Base-by-base conservation (phyloP, 2,329 filamentous ascomycete species). In the Verticillium nubilum region DNA sequence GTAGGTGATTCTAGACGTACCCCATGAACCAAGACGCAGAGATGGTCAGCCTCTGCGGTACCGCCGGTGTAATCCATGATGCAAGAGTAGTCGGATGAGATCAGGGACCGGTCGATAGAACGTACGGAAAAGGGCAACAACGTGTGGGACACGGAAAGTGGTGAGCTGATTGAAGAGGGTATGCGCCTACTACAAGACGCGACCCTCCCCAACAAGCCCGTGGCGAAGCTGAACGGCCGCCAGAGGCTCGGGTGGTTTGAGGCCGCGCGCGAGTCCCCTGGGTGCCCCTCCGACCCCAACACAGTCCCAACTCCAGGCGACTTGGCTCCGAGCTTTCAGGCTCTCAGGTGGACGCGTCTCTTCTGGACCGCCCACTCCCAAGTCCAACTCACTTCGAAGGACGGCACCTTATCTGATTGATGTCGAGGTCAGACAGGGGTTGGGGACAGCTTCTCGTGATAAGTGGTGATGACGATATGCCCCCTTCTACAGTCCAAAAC, bases 21-120 rank as follows among this genome's bases (percentile, higher is more conserved):
- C 76, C 90, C 85, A 70, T 94, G 90, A 57, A 92, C 86, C 52
- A 94, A 79, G 50, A 94, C 88, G 68, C 87, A 89, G 62, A 94
- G 84, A 72, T 93, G 90, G 64, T 89, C 81, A 54, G 87, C 86
- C 60, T 81, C 75, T 52, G 70, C 58, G 67, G 74, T 80, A 64
- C 81, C 81, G 63, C 83, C 82, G 61, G 75, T 79, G 67, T 78
- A 79, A 64, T 80, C 75, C 70, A 78, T 76, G 64, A 73, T 75
- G 61, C 61, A 63, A 54, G 47, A 29, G 59, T 59, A 59, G 57
- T 60, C 55, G 58, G 67, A 64, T 54, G 65, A 68, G 62, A 73
- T 67, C 62, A 74, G 69, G 60, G 68, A 69, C 67, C 69, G 69
- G 70, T 73, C 67, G 60, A 72, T 65, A 61, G 70, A 72, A 60